These are phyloP conservation scores for Geum urbanum DNA, from an alignment of 306 rosid species.

Conservation along the genomic window DNA sequence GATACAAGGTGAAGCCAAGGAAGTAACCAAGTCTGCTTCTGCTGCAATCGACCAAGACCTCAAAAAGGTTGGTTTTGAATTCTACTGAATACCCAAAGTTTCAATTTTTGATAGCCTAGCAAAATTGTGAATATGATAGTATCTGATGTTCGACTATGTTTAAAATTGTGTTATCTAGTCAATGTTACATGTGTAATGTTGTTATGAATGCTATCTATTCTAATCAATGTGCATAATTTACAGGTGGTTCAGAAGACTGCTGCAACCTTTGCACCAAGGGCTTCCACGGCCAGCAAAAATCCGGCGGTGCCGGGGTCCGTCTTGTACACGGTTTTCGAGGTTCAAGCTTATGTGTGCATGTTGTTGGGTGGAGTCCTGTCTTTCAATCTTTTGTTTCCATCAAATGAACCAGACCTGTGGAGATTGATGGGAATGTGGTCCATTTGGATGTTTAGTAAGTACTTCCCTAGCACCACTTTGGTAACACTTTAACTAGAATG, in stretches of 20 bases:
- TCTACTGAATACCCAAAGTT: neutral
- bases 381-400: constrained; percentile 84
- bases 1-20: constrained; percentile 21
- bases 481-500: neutral
- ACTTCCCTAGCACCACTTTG: constrained; percentile 3
- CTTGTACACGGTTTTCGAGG: constrained; percentile 84
- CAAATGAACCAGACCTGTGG: constrained; percentile 92
- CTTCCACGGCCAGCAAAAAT: constrained; percentile 78
- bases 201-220: neutral
- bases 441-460: constrained; percentile 98
- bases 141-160: no score
- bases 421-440: constrained; percentile 99
- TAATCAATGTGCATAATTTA: neutral
- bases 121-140: no score
- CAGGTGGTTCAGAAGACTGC: constrained; percentile 97
- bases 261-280: constrained; percentile 96
- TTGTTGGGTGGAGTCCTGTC: constrained; percentile 85
- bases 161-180: no score
- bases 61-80: constrained; percentile 54
- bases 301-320: constrained; percentile 88
- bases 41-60: constrained; percentile 71
- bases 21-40: constrained; percentile 32
- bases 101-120: no score
- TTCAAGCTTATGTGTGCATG: constrained; percentile 89
- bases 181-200: no score